phyloP scores from a whole-genome alignment of 31 red algal species.

The Porphyra umbilicalis region DNA sequence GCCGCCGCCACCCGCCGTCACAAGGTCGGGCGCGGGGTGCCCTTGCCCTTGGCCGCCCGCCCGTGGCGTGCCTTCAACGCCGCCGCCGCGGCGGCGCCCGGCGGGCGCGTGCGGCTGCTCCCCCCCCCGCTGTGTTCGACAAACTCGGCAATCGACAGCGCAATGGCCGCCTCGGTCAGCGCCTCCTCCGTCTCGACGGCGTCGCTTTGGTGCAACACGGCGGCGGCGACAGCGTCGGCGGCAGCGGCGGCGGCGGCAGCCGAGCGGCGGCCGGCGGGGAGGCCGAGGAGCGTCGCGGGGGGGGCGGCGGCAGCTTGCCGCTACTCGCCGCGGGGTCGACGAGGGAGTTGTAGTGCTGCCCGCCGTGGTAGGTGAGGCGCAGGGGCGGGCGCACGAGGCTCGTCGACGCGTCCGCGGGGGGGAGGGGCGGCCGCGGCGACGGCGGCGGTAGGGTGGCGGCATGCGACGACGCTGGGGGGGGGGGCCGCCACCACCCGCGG shows the following conservation, averaged over 20 bases:
- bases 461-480: not conserved
- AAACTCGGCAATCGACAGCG: not conserved
- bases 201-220: not conserved
- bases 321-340: not conserved
- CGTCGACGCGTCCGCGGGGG: no score
- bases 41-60: not conserved
- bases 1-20: not conserved
- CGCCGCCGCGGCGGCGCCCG: no score
- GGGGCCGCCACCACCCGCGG: no score
- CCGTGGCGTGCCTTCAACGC: not conserved
- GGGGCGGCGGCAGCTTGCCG: not conserved
- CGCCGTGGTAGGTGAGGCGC: not conserved
- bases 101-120: not conserved
- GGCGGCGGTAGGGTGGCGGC: not conserved
- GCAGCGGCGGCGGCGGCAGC: no score
- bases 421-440: no score
- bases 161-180: not conserved
- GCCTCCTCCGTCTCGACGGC: not conserved
- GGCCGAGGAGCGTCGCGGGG: not conserved
- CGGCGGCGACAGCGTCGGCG: not conserved
- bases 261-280: no score
- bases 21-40: not conserved
- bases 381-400: not conserved
- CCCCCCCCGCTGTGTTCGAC: not conserved
- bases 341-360: not conserved